Evolutionary conservation across 495 filamentous ascomycete genomes (phyloP), one percentile per base, ranked within the genome.

Genomic region (Daldinia decipiens): DNA sequence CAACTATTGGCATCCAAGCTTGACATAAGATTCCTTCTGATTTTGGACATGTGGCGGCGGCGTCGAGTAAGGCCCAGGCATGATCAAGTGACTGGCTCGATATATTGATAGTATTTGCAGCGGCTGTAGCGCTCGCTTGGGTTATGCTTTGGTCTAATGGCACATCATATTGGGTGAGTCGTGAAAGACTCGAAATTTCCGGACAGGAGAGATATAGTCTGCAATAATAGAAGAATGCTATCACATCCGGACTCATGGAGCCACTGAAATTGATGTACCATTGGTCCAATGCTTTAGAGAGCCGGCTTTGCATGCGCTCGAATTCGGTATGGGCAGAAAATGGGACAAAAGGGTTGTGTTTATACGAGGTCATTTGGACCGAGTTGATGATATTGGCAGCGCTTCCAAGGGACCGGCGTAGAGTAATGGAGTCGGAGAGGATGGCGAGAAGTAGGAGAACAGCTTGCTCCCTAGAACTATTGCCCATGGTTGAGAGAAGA

Each of bases 1-100:
- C n/a, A 17, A 40, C 15, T 40, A 40, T 40, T 40, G 38, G 38
- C 38, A 40, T 40, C 38, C 38, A 40, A 40, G 38, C 38, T 40
- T 15, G 38, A 40, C n/a, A 40, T 17, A 40, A 17, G 38, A 17
- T 17, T 17, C 38, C 38, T n/a, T 40, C 38, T 17, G n/a, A 40
- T 40, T 40, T 40, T 40, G 15, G 38, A 17, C 38, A 17, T 40
- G 38, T 17, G 5, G 38, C 38, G 0, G 15, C n/a, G 38, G 17
- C n/a, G 5, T 40, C 38, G 1, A 40, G 38, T 40, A 40, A 40
- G n/a, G 38, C 38, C 38, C 38, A 40, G 38, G 38, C 38, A 7
- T 40, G 38, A 17, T 40, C 38, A 7, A 40, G 38, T 40, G 38
- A n/a, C 15, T 40, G 38, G 38, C n/a, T 17, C 4, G 38, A 40